These are phyloP conservation scores for Sphenostylis stenocarpa DNA, from an alignment of 306 rosid species.

Conservation along the genomic window DNA sequence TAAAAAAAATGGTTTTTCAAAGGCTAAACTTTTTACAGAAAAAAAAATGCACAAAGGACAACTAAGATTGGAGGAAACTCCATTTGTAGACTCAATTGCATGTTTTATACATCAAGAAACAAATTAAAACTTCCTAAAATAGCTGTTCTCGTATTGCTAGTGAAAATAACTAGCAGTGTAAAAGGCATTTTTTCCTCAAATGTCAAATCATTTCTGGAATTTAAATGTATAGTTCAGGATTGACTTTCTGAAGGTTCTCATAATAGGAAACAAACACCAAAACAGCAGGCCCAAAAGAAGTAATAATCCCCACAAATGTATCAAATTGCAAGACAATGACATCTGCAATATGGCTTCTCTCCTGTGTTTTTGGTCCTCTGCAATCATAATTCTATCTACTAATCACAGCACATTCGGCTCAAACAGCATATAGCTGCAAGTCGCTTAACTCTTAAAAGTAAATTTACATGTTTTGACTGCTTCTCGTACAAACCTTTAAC, in stretches of 20 bases:
- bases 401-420: neutral
- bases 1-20: neutral
- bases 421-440: neutral
- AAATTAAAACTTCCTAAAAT: neutral
- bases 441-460: neutral
- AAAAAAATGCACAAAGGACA: neutral
- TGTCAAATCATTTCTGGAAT: neutral
- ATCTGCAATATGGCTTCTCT: too few relatives aligned
- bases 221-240: neutral
- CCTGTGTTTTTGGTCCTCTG: too few relatives aligned
- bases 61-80: neutral
- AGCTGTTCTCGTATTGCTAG: neutral
- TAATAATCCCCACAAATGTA: neutral
- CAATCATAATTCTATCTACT: neutral
- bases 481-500: neutral
- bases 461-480: neutral
- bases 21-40: neutral
- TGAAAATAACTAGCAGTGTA: slow-evolving; percentile 9
- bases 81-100: neutral
- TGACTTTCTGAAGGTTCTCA: neutral
- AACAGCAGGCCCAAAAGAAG: neutral
- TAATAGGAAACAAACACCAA: neutral
- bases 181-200: neutral
- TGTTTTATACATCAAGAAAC: neutral
- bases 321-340: neutral